Evolutionary conservation across 192 early-diverging fungal species (phyloP).

Genomic region (Coemansia biformis): DNA sequence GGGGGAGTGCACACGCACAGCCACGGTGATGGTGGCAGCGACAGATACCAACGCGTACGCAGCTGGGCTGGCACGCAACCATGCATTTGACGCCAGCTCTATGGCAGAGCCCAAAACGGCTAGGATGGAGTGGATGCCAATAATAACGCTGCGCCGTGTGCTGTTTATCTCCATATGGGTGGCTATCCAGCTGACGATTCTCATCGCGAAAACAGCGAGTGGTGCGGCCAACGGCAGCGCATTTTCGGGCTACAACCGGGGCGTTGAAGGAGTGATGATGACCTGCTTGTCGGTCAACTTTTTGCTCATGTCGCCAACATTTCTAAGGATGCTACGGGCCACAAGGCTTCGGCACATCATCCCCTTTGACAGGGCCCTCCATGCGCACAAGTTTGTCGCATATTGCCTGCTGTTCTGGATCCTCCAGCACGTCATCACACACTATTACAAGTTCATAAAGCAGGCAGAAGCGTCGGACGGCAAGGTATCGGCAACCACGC

Average conservation of each 20-base stretch:
- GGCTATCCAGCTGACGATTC: constrained; percentile 49
- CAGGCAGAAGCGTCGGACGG: constrained; percentile 11
- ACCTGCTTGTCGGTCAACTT: constrained; percentile 51
- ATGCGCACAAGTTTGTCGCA: constrained; percentile 70
- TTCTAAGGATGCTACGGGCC: constrained; percentile 60
- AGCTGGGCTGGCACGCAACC: constrained; percentile 18
- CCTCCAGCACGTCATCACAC: constrained; percentile 57
- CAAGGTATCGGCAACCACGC: constrained; percentile 27
- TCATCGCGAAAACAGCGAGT: constrained; percentile 46
- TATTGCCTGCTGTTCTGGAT: constrained; percentile 64
- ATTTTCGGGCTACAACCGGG: constrained; percentile 20
- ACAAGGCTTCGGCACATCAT: constrained; percentile 62
- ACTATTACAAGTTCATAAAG: constrained; percentile 65
- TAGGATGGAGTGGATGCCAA: constrained; percentile 7
- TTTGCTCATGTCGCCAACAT: constrained; percentile 71
- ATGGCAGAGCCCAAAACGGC: not conserved
- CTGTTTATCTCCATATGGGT: constrained; percentile 53
- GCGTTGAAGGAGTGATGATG: constrained; percentile 37
- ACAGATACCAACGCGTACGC: too few species aligned
- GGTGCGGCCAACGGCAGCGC: constrained; percentile 43
- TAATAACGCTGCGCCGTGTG: constrained; percentile 27
- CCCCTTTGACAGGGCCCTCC: constrained; percentile 72
- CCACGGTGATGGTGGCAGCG: too few species aligned
- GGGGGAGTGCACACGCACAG: too few species aligned
- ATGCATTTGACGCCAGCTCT: constrained; percentile 25